phyloP scores from a whole-genome alignment of 2,329 filamentous ascomycete species.

The Colletotrichum gigasporum region DNA sequence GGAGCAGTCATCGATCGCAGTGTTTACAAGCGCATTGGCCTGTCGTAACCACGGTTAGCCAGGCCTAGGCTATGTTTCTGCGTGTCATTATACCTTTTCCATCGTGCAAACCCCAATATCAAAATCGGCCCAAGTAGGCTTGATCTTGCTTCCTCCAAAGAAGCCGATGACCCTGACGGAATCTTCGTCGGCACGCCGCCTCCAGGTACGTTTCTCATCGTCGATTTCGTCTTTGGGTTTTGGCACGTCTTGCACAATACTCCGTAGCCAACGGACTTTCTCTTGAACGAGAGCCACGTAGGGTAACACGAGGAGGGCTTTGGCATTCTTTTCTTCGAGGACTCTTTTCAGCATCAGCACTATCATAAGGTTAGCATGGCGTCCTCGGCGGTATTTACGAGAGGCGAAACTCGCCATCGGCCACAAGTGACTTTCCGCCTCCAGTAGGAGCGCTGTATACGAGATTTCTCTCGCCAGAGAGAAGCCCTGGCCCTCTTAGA shows the following conservation, averaged over 20 bases:
- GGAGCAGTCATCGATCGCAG: constrained; percentile 75
- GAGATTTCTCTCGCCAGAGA: constrained; percentile 73
- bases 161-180: constrained; percentile 75
- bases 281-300: constrained; percentile 85
- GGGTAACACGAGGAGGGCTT: constrained; percentile 77
- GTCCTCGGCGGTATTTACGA: not conserved
- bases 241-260: constrained; percentile 69
- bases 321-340: constrained; percentile 69
- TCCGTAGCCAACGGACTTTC: constrained; percentile 78
- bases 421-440: constrained; percentile 80
- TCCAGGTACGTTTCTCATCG: constrained; percentile 56
- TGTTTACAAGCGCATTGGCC: constrained; percentile 80
- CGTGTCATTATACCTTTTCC: constrained; percentile 65
- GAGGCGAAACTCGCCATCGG: constrained; percentile 55
- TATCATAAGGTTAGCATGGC: constrained; percentile 34
- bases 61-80: not conserved
- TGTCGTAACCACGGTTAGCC: constrained; percentile 41
- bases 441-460: constrained; percentile 85
- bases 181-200: constrained; percentile 64
- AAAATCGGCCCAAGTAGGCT: constrained; percentile 75
- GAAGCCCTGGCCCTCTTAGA: constrained; percentile 71
- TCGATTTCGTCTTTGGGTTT: constrained; percentile 47
- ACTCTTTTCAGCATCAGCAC: constrained; percentile 79
- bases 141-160: constrained; percentile 77
- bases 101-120: constrained; percentile 84